Evolutionary conservation across 2,329 filamentous ascomycete species (phyloP), one percentile per base, ranked within the genome.

Genomic region (Ceratocystis variospora): DNA sequence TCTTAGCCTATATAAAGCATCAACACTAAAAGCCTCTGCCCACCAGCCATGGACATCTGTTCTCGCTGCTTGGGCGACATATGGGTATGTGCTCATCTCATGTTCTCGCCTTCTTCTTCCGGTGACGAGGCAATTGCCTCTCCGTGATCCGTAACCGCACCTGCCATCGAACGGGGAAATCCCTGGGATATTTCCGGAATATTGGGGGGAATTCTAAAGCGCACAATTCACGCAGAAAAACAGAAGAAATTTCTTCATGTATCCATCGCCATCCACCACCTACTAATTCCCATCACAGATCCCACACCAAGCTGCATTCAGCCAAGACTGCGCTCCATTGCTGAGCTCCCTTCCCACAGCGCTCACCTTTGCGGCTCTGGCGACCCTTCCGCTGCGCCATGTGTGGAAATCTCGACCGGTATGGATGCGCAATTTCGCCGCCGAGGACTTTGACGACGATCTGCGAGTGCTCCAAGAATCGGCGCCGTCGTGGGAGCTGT

Each of bases 341-440:
- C 61, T 67, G 4, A 33, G 61, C 48, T 48, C 61, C 15, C 22
- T 57, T 0, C 65, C 65, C n/a, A 33, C 66, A 8, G 62, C 45
- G 5, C 37, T 64, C n/a, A 41, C 66, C 12, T 15, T 63, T 2
- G 33, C 41, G 8, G 31, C 64, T 12, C 37, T 64, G 25, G 31
- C 63, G 31, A 10, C 19, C 45, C 57, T 28, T 19, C n/a, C 50
- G 33, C 12, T 55, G 12, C 31, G 33, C 28, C 31, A 4, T 28
- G 33, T n/a, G 7, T 62, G 37, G 50, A 55, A 59, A 41, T 22
- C 45, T 6, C 48, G 22, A n/a, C 62, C 66, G 17, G 19, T 53
- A n/a, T 64, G 48, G 50, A 41, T 53, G 61, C 61, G 25, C 28
- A 59, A 48, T 31, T 67, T 62, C 41, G 61, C 61, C 28, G 62